Evolutionary conservation across 148 eudicot genomes (phyloP).

Genomic region (Camellia japonica): DNA sequence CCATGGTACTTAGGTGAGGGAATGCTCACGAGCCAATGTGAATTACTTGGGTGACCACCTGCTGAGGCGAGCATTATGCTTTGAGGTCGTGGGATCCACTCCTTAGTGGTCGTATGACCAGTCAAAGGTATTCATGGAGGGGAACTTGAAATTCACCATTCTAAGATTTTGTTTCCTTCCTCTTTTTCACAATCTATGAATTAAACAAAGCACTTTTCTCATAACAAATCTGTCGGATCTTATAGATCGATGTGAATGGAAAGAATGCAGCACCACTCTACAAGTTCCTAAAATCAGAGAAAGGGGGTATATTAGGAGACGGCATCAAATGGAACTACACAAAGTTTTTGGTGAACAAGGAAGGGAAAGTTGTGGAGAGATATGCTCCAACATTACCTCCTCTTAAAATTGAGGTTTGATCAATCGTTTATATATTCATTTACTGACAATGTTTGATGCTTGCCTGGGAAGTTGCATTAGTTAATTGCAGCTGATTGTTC

Average conservation of each 20-base stretch:
- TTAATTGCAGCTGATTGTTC: background rate
- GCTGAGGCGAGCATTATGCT: no score
- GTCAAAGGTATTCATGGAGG: no score
- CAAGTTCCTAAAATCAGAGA: constrained; percentile 59
- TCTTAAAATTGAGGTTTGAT: constrained; percentile 61
- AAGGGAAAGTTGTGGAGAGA: constrained; percentile 64
- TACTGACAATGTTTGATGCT: background rate
- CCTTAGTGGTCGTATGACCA: no score
- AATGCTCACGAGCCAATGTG: no score
- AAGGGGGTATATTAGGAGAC: constrained; percentile 55
- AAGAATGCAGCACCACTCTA: constrained; percentile 67
- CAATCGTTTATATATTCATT: background rate
- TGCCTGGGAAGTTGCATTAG: background rate
- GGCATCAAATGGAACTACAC: constrained; percentile 85
- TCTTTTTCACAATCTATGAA: background rate
- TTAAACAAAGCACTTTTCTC: background rate
- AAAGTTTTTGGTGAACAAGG: constrained; percentile 65
- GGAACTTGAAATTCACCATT: no score
- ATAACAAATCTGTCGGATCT: background rate
- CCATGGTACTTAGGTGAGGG: no score
- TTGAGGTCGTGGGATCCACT: no score
- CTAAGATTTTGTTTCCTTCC: background rate
- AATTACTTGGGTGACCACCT: no score
- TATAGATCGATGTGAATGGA: constrained; percentile 20
- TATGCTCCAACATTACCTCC: constrained; percentile 67